Conservation (phyloP, 495 filamentous ascomycete genomes). For the Tricharina praecox region DNA sequence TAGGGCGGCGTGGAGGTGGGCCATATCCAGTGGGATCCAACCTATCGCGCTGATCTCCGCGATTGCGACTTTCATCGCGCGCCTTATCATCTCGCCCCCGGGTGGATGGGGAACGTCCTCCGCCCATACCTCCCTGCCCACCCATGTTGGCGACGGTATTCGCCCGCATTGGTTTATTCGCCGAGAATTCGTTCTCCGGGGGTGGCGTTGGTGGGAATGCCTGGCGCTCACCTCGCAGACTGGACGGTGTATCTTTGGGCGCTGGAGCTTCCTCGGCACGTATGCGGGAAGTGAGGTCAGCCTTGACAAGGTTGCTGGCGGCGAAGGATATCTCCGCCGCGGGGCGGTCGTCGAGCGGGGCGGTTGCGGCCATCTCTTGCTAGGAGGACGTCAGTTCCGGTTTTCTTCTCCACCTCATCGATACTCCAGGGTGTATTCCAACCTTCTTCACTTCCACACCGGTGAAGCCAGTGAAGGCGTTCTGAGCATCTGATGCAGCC, state of each 20-base stretch:
- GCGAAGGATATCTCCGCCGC: constrained; percentile 72
- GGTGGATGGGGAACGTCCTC: not conserved
- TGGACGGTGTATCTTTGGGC: not conserved
- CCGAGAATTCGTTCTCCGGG: constrained; percentile 52
- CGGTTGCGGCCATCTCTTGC: constrained; percentile 21
- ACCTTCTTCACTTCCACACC: constrained; percentile 57
- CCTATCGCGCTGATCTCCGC: constrained; percentile 16
- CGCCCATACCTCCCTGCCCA: constrained; percentile 2
- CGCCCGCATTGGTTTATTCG: constrained; percentile 19
- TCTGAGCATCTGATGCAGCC: constrained; percentile 67
- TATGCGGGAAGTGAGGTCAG: constrained; percentile 46
- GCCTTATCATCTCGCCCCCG: constrained; percentile 11
- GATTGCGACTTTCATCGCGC: constrained; percentile 29
- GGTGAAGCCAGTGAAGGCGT: constrained; percentile 60
- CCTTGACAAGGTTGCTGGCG: constrained; percentile 77
- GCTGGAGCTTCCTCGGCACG: not conserved
- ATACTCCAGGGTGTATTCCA: constrained; percentile 10
- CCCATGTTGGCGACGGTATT: constrained; percentile 24
- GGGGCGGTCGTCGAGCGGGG: constrained; percentile 53
- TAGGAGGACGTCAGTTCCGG: constrained; percentile 10
- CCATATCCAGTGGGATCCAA: constrained; percentile 16
- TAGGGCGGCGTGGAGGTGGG: constrained; percentile 13
- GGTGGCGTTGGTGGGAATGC: constrained; percentile 93
- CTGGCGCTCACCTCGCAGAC: constrained; percentile 41
- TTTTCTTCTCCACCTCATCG: too few relatives aligned